These are phyloP conservation scores for Favolaschia claudopus DNA, from an alignment of 768 basidiomycete species.

Conservation along the genomic window DNA sequence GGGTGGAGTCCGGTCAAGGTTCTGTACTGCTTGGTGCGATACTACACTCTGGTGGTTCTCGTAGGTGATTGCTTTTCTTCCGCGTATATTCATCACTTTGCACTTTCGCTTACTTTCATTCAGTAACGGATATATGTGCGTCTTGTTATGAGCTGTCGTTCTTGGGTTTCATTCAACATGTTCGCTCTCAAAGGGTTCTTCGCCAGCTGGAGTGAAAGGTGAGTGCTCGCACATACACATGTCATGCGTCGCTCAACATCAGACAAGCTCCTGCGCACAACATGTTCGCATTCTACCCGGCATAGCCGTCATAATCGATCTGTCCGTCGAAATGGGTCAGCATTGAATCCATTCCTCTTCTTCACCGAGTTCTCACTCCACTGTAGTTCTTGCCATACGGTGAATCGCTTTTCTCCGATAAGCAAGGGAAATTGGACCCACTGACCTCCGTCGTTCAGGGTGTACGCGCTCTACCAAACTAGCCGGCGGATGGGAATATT, in stretches of 20 bases:
- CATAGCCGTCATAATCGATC: conserved; percentile 24
- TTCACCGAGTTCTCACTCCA: too few relatives aligned
- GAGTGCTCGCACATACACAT: too few relatives aligned
- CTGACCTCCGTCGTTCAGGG: too few relatives aligned
- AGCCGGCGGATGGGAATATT: too few relatives aligned
- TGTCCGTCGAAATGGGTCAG: conserved; percentile 7
- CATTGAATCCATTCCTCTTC: background rate
- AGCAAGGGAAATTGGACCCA: too few relatives aligned
- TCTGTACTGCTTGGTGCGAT: conserved; percentile 24
- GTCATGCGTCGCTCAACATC: too few relatives aligned
- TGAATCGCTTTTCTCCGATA: too few relatives aligned
- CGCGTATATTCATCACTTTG: background rate
- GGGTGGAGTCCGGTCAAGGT: conserved; percentile 20
- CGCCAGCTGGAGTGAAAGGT: conserved; percentile 23
- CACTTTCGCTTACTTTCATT: background rate
- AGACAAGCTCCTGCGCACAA: conserved; percentile 22
- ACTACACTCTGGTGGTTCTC: conserved; percentile 25
- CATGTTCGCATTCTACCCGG: conserved; percentile 23
- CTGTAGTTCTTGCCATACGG: too few relatives aligned
- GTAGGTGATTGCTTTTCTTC: conserved; percentile 14
- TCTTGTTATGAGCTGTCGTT: background rate
- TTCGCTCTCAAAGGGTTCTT: conserved; percentile 16
- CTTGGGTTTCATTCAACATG: too few relatives aligned
- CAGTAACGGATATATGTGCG: conserved; percentile 26
- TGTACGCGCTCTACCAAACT: too few relatives aligned